Evolutionary conservation across 768 basidiomycete species (phyloP), one percentile per base, ranked within the genome.

Genomic region (Suillus subaureus): DNA sequence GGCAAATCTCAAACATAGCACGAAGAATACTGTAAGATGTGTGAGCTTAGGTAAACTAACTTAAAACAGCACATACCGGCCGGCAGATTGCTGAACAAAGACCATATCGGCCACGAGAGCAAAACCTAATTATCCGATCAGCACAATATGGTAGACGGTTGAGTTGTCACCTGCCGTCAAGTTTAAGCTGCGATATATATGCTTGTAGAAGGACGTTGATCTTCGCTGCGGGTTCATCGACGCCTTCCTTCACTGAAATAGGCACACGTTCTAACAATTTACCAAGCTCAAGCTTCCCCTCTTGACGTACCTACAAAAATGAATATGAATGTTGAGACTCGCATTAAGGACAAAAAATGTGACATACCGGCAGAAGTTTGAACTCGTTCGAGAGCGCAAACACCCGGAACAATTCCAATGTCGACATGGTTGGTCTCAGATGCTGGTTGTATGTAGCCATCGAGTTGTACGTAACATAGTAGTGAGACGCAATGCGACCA

Each of bases 391-490:
- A 94, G 5, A 98, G 82, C 0, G 96, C 96, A 72, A 99, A 99
- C 2, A 98, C 94, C 39, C 96, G 84, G 86, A 97, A 97, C 8
- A 99, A 79, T 76, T 99, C 97, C 71, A 99, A 79, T 57, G 84
- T 87, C 40, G 89, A 87, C 92, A 98, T 95, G 3, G 89, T 90
- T 4, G 93, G 87, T 55, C 91, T 86, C 66, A 99, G 79, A 75
- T 98, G 95, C 73, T 97, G 93, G 77, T 97, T 97, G 77, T 99
- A 99, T 0, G 90, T 91, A 72, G 93, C 88, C 97, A 99, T 99
- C 64, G 94, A 97, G 70, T 89, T 89, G 76, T 98, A 91, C 0
- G 95, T 92, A 67, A 99, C 92, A 74, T 98, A 98, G 76, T 94
- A 98, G 75, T 98, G 91, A 13, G 93, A 96, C 0, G 96, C 95